Conservation (phyloP, 495 filamentous ascomycete species). For the Podospora didyma region DNA sequence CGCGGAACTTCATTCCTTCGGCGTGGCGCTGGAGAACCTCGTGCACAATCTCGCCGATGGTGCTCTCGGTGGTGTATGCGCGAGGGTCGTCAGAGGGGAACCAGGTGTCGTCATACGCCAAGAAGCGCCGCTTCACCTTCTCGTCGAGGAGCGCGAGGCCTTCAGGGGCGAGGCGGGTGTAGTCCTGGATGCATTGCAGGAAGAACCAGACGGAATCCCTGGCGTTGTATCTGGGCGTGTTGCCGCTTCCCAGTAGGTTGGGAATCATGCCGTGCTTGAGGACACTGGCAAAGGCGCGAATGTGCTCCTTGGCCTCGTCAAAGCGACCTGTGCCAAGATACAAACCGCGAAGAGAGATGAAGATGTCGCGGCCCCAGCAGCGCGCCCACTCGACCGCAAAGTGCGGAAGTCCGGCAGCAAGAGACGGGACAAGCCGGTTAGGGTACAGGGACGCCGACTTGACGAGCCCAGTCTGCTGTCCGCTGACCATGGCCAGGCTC, state of each 20-base stretch:
- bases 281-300: constrained; percentile 91
- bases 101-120: constrained; percentile 93
- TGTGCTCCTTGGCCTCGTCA: constrained; percentile 86
- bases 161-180: constrained; percentile 74
- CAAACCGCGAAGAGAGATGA: constrained; percentile 89
- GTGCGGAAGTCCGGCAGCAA: constrained; percentile 93
- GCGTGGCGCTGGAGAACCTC: constrained; percentile 92
- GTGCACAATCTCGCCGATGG: constrained; percentile 83
- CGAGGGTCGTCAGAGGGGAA: constrained; percentile 75
- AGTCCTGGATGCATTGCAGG: constrained; percentile 92
- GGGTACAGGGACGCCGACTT: constrained; percentile 90
- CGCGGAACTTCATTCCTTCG: constrained; percentile 79
- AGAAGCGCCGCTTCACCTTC: constrained; percentile 77
- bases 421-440: constrained; percentile 71
- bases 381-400: constrained; percentile 92
- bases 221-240: constrained; percentile 91
- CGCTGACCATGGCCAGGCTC: constrained; percentile 80
- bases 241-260: constrained; percentile 83
- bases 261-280: constrained; percentile 99
- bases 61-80: constrained; percentile 79
- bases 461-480: constrained; percentile 83
- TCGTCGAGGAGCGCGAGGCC: constrained; percentile 72
- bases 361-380: constrained; percentile 96
- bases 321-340: constrained; percentile 85
- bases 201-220: constrained; percentile 98